Evolutionary conservation across 345 rosid genomes (phyloP).

Genomic region (Kandelia obovata): DNA sequence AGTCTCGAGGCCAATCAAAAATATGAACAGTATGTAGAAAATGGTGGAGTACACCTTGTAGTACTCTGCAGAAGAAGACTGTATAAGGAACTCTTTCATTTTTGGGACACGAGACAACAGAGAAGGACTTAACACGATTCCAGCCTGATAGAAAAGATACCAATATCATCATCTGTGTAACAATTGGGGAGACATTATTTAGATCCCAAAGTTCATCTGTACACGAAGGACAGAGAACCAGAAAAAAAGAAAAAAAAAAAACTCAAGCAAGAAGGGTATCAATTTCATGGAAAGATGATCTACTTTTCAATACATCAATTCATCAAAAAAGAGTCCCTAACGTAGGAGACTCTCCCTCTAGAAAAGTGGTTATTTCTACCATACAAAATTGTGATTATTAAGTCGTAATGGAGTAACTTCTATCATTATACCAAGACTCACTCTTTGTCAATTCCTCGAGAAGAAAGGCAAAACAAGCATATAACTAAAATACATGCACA

Average conservation of each 20-base stretch:
- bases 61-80: conserved; percentile 51
- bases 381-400: too few relatives aligned
- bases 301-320: too few relatives aligned
- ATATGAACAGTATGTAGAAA: conserved; percentile 63
- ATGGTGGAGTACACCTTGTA: conserved; percentile 43
- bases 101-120: conserved; percentile 45
- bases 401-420: too few relatives aligned
- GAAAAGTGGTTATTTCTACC: too few relatives aligned
- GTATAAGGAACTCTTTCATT: conserved; percentile 46
- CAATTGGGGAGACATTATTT: too few relatives aligned
- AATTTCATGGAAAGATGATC: too few relatives aligned
- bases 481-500: too few relatives aligned
- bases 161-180: background rate
- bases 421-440: too few relatives aligned
- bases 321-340: too few relatives aligned
- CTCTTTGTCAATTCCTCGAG: too few relatives aligned
- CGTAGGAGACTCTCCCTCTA: too few relatives aligned
- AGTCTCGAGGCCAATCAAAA: conserved; percentile 68
- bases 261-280: background rate
- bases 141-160: conserved; percentile 49
- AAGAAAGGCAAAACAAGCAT: too few relatives aligned
- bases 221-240: background rate
- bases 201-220: background rate
- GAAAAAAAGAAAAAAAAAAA: background rate
- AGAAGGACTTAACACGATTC: conserved; percentile 66